phyloP scores from a whole-genome alignment of 2,329 filamentous ascomycete genomes.

The Phaeosphaeria sp. region DNA sequence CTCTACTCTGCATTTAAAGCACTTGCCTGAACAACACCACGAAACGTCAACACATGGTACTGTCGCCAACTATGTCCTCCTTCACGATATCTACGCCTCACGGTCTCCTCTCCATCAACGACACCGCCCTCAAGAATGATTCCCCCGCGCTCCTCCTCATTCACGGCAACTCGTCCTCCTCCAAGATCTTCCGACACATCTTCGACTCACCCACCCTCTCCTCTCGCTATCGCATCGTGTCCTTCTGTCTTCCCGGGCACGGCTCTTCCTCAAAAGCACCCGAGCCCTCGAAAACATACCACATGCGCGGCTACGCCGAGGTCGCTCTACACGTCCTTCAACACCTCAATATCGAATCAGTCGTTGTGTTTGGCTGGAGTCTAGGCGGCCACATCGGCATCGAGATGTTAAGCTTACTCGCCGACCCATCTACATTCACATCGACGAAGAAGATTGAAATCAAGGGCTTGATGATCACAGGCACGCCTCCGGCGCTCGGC shows the following conservation, averaged over 20 bases:
- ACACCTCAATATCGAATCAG: conserved; percentile 23
- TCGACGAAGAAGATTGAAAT: conserved; percentile 9
- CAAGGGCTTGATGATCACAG: conserved; percentile 36
- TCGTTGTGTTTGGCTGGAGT: conserved; percentile 42
- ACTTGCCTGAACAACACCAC: no score
- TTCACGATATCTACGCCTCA: conserved; percentile 29
- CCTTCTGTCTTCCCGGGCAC: conserved; percentile 47
- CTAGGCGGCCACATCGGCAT: conserved; percentile 44
- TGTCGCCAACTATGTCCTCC: conserved; percentile 11
- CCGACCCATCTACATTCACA: neutral
- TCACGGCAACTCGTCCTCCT: conserved; percentile 41
- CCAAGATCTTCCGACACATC: conserved; percentile 36
- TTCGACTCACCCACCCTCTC: conserved; percentile 18
- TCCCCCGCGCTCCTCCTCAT: conserved; percentile 37
- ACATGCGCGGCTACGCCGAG: conserved; percentile 39
- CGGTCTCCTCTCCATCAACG: conserved; percentile 30
- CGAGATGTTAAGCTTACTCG: conserved; percentile 34
- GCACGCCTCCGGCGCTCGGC: conserved; percentile 36
- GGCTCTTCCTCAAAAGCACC: conserved; percentile 37
- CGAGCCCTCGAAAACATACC: conserved; percentile 31
- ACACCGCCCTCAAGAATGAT: conserved; percentile 23
- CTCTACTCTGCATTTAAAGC: no score
- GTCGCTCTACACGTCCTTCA: conserved; percentile 37
- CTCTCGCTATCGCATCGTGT: conserved; percentile 26
- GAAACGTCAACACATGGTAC: no score